phyloP scores from a whole-genome alignment of 768 basidiomycete genomes.

The Lentinula sp. region DNA sequence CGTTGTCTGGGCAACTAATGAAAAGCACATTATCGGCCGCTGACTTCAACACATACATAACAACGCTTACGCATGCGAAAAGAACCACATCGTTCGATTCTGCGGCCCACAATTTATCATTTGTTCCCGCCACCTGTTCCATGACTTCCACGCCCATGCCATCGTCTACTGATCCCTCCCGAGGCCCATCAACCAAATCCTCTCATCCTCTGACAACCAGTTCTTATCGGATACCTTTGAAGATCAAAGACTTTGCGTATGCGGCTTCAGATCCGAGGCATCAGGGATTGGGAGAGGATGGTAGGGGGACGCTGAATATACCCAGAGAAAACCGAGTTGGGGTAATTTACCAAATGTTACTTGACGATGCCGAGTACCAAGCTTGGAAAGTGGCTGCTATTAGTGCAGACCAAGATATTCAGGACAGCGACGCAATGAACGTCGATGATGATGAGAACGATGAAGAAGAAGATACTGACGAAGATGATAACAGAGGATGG shows the following conservation, averaged over 20 bases:
- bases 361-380: background rate
- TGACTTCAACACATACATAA: background rate
- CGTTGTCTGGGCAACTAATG: slow-evolving; percentile 1
- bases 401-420: background rate
- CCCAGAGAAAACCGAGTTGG: background rate
- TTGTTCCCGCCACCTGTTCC: background rate
- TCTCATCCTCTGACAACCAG: background rate
- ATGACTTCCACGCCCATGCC: background rate
- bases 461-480: background rate
- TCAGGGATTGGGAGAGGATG: slow-evolving; percentile 5
- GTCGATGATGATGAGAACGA: background rate
- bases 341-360: background rate
- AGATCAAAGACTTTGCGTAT: slow-evolving; percentile 2
- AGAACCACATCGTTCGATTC: background rate
- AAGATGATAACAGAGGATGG: background rate
- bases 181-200: background rate
- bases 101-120: background rate
- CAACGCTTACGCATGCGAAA: background rate
- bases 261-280: slow-evolving; percentile 1
- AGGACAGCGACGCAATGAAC: background rate
- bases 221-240: background rate
- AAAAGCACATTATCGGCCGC: background rate
- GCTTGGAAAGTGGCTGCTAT: background rate
- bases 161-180: background rate
- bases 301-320: background rate